Conservation (phyloP, 108 stramenopile species). For the Nannochloropsis gaditana region DNA sequence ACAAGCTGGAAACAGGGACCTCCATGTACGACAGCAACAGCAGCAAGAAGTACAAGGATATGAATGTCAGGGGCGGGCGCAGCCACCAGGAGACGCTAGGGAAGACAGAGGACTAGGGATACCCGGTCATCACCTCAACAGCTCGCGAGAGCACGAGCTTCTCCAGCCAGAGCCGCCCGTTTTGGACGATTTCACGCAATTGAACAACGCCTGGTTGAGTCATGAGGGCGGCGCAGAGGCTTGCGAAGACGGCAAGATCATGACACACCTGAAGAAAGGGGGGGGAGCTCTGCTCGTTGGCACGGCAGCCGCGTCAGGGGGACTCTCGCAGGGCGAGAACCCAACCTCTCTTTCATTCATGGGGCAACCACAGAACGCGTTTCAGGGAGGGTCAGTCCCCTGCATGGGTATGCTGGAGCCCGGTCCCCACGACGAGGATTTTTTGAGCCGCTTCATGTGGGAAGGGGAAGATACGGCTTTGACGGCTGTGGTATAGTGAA, state of each 20-base stretch:
- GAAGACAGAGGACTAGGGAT: no score
- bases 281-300: not conserved
- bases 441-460: conserved; percentile 20
- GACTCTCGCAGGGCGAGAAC: not conserved
- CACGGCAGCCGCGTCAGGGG: not conserved
- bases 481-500: not conserved
- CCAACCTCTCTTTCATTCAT: not conserved
- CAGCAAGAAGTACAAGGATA: not conserved
- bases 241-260: not conserved
- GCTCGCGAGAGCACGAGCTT: not conserved
- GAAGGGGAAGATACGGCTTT: not conserved
- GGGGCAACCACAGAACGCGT: not conserved
- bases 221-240: not conserved
- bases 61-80: not conserved
- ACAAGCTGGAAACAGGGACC: not conserved
- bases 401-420: not conserved
- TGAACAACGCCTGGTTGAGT: conserved; percentile 6
- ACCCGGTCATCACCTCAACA: not conserved
- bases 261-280: not conserved
- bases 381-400: not conserved
- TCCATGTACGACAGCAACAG: not conserved
- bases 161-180: not conserved
- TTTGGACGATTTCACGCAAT: not conserved
- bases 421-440: not conserved
- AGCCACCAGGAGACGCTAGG: not conserved